Percentiles rank a stretch among this genome's conserved stretches.
These are phyloP conservation scores for Corniculantispora saksenae DNA, from an alignment of 2,329 filamentous ascomycete genomes.

Conservation along the genomic window DNA sequence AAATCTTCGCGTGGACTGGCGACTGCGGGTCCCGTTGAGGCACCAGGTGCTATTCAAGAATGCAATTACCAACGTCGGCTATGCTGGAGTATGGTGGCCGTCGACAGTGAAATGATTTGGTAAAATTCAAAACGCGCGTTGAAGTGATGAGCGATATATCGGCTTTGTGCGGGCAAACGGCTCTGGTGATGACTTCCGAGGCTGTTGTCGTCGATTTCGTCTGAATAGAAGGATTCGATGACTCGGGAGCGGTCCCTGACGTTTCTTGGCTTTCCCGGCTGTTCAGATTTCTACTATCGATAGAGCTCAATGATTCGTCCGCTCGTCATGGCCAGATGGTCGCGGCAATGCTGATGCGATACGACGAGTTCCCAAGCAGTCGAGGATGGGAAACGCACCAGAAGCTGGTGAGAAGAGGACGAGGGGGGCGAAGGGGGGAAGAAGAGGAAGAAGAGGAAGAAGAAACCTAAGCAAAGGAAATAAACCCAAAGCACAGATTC, in stretches of 20 bases:
- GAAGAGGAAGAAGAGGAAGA: background rate
- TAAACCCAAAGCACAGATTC: background rate
- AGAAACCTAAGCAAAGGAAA: background rate
- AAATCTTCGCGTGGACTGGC: slow-evolving; percentile 1
- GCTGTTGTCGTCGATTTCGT: background rate
- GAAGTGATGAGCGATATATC: no score
- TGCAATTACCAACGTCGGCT: background rate
- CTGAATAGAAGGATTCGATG: background rate
- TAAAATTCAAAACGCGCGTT: background rate
- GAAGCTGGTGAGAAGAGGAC: background rate
- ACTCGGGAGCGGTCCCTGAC: background rate
- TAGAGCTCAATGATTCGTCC: background rate
- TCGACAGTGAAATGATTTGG: background rate
- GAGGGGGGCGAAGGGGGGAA: background rate
- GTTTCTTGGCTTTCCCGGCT: background rate
- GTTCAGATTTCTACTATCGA: background rate
- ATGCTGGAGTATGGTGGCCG: background rate
- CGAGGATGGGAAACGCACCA: background rate
- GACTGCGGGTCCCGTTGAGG: slow-evolving; percentile 5
- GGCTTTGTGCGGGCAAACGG: background rate
- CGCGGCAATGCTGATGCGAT: background rate
- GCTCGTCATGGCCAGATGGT: background rate
- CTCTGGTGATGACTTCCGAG: background rate
- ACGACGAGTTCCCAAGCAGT: background rate
- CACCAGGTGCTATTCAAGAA: background rate